A percentile compares a stretch with the other conserved stretches of the same genome.
Conservation (phyloP, 1,284 basidiomycete genomes). For the Singerocomus inundabilis region DNA sequence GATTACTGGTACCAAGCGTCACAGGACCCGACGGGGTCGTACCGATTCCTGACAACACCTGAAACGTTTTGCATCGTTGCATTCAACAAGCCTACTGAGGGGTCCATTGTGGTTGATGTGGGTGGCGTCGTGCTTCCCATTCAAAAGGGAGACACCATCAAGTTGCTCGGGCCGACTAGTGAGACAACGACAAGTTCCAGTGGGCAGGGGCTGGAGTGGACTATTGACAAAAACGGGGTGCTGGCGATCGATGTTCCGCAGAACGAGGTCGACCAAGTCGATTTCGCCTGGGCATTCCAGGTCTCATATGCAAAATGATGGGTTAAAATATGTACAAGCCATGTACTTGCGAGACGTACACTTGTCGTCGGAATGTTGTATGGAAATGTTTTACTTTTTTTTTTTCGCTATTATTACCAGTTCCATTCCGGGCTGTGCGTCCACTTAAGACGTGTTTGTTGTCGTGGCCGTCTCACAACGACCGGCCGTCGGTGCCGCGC, state of each 20-base stretch:
- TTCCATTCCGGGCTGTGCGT: too few relatives aligned
- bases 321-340: too few relatives aligned
- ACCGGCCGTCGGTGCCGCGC: background rate
- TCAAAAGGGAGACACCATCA: slow-evolving; percentile 42
- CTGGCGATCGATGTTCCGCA: slow-evolving; percentile 36
- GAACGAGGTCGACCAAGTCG: slow-evolving; percentile 29
- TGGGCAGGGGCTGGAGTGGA: slow-evolving; percentile 18
- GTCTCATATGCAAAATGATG: slow-evolving; percentile 30
- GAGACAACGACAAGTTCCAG: background rate
- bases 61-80: slow-evolving; percentile 53
- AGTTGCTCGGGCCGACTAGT: slow-evolving; percentile 38
- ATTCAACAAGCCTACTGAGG: slow-evolving; percentile 37
- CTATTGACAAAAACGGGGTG: slow-evolving; percentile 23
- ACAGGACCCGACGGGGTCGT: slow-evolving; percentile 38
- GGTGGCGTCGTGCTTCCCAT: slow-evolving; percentile 42
- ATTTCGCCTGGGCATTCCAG: slow-evolving; percentile 47
- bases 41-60: slow-evolving; percentile 51
- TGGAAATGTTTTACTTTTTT: too few relatives aligned
- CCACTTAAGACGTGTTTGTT: slow-evolving; percentile 7
- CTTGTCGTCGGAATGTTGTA: too few relatives aligned
- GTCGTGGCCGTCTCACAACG: slow-evolving; percentile 1
- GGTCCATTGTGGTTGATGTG: slow-evolving; percentile 39
- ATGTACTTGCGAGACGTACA: too few relatives aligned
- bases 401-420: too few relatives aligned
- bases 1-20: slow-evolving; percentile 43